Evolutionary conservation across 305 asterid genomes (phyloP), one percentile per base, ranked within the genome.

Genomic region (Coffea humblotiana): DNA sequence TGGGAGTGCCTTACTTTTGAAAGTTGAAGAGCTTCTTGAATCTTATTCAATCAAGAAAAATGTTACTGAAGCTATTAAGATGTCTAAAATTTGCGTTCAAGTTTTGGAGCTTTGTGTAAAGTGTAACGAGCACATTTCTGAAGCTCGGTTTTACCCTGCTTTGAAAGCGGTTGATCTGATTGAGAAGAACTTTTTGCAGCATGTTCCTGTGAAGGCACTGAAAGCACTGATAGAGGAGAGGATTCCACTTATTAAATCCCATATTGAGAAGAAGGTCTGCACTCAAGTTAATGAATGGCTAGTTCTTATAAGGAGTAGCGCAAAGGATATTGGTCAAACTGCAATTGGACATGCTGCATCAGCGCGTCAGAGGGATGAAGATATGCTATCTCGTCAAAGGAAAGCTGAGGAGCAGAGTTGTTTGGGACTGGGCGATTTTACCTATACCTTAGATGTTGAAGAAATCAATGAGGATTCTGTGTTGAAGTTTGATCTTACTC

Each of bases 321-420:
- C 96, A 8, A 95, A 91, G 88, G 91, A 87, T 84, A 93, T 95
- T 27, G 98, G 98, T 77, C 97, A 91, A 76, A 90, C 94, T 10
- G 98, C 99, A 29, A 92, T 93, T n/a, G 95, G 93, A 49, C 89
- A 89, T 51, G 91, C 98, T 77, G 84, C 98, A 0, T 83, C 98
- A 18, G 98, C 97, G 47, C 97, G 98, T 61, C 97, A 93, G 88
- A 89, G 98, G 77, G 97, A 95, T 32, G 97, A 95, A 88, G 99
- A 91, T 72, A 92, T 95, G 97, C 88, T 95, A 72, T 90, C 97
- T 79, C 97, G 97, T 77, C 99, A 95, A 77, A 91, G 97, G 86
- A 92, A 91, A 86, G 94, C 94, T 0, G 98, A 94, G 84, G 99
- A 95, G 79, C 95, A 91, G 77, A 92, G 94, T 78, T 86, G 83